Evolutionary conservation across 371 early-diverging fungal species (phyloP).

Genomic region (Rhizomucor miehei): DNA sequence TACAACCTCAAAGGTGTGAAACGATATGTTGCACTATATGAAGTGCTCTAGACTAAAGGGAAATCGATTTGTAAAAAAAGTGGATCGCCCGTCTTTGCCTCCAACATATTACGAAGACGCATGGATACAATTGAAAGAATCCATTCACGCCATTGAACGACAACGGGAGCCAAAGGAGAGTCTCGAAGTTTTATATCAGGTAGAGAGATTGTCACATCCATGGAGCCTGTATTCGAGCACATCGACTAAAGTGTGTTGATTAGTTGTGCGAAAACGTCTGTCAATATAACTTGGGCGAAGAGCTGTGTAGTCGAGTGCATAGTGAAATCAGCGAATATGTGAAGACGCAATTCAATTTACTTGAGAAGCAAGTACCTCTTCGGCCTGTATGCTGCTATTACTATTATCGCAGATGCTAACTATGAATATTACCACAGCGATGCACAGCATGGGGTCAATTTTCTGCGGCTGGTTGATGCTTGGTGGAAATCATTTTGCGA

Average conservation of each 20-base stretch:
- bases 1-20: slow-evolving; percentile 30
- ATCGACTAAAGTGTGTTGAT: background rate
- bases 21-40: background rate
- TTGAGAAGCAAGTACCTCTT: slow-evolving; percentile 23
- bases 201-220: slow-evolving; percentile 11
- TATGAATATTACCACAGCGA: slow-evolving; percentile 6
- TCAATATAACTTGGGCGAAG: slow-evolving; percentile 67
- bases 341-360: slow-evolving; percentile 20
- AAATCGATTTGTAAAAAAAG: slow-evolving; percentile 8
- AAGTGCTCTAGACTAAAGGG: background rate
- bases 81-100: slow-evolving; percentile 68
- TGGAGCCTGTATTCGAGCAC: background rate
- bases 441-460: slow-evolving; percentile 15
- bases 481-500: slow-evolving; percentile 69
- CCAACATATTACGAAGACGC: slow-evolving; percentile 63
- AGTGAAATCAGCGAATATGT: slow-evolving; percentile 55
- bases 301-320: slow-evolving; percentile 61
- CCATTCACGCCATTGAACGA: slow-evolving; percentile 76
- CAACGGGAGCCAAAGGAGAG: slow-evolving; percentile 61
- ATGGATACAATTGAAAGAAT: slow-evolving; percentile 63
- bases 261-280: slow-evolving; percentile 85
- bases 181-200: slow-evolving; percentile 83
- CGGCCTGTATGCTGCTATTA: background rate
- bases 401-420: background rate
- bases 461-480: slow-evolving; percentile 52